phyloP scores from a whole-genome alignment of 2,329 filamentous ascomycete genomes.

The Elsinoe batatas region DNA sequence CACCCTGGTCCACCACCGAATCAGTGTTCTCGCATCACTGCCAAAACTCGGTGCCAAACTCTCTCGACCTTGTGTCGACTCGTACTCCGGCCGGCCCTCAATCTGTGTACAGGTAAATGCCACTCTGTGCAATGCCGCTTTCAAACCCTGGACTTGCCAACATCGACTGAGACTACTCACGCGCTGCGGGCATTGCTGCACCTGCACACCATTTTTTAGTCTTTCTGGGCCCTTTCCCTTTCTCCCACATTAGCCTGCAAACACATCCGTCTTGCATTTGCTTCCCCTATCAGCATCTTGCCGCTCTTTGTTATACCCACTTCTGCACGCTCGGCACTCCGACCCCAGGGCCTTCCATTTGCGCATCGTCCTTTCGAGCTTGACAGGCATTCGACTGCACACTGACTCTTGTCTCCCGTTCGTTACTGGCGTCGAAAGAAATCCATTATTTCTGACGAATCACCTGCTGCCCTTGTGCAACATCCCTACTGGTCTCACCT shows the following conservation, averaged over 20 bases:
- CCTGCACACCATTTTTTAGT: neutral
- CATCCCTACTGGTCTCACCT: neutral
- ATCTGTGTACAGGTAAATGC: constrained; percentile 6
- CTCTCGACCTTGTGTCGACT: neutral
- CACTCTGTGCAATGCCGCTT: constrained; percentile 6
- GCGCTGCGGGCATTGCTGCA: neutral
- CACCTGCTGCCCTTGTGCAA: constrained; percentile 1
- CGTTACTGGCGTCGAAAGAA: neutral
- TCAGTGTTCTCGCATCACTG: constrained; percentile 2
- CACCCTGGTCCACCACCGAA: constrained; percentile 2
- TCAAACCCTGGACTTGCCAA: constrained; percentile 1
- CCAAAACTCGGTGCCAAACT: neutral
- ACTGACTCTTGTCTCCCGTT: constrained; percentile 5
- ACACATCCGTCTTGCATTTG: neutral
- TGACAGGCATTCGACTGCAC: constrained; percentile 9
- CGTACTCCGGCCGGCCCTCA: constrained; percentile 4
- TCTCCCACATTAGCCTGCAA: constrained; percentile 12
- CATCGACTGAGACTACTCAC: constrained; percentile 6
- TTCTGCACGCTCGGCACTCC: constrained; percentile 1
- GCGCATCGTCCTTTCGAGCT: neutral
- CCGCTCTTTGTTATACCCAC: neutral
- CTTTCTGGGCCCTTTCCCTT: constrained; percentile 5
- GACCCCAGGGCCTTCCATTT: neutral
- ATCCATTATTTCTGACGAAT: constrained; percentile 9
- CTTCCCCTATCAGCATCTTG: neutral